Percentiles rank a stretch among this genome's conserved stretches.
These are phyloP conservation scores for Sphaerulina musiva DNA, from an alignment of 2,329 filamentous ascomycete species.

Conservation along the genomic window DNA sequence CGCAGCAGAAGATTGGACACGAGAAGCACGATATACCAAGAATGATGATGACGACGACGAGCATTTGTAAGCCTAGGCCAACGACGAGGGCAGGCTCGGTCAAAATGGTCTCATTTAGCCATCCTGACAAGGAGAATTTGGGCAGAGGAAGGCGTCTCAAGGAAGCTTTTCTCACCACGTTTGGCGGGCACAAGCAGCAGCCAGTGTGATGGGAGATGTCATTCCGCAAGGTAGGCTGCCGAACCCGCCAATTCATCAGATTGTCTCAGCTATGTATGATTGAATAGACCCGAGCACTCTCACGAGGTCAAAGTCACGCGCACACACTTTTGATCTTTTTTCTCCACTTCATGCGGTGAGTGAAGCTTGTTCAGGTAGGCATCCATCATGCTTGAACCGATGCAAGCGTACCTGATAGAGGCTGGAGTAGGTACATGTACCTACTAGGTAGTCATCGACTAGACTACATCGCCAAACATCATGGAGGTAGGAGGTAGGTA, in stretches of 20 bases:
- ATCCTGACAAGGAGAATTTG: constrained; percentile 20
- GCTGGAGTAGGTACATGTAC: too few species aligned
- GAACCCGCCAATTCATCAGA: neutral
- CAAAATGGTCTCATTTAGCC: constrained; percentile 10
- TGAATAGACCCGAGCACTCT: neutral
- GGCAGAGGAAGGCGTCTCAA: constrained; percentile 22
- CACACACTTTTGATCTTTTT: neutral
- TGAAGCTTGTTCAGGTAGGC: too few species aligned
- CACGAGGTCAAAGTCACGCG: neutral
- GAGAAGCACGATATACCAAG: constrained; percentile 17
- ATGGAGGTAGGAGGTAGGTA: too few species aligned
- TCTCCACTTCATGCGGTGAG: neutral
- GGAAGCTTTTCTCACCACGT: constrained; percentile 13
- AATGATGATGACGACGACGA: constrained; percentile 8
- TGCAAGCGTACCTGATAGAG: too few species aligned
- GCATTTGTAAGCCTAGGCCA: constrained; percentile 2
- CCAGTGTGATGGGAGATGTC: neutral
- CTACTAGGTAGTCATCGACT: too few species aligned
- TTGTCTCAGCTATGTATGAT: neutral
- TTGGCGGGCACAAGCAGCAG: constrained; percentile 8
- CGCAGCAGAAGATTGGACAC: constrained; percentile 10
- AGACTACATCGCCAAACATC: too few species aligned
- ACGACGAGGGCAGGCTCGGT: constrained; percentile 8
- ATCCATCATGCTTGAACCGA: too few species aligned
- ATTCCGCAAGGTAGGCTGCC: neutral